Base-by-base conservation (phyloP, 163 green algal species). In the Trebouxiophyceae sp. region DNA sequence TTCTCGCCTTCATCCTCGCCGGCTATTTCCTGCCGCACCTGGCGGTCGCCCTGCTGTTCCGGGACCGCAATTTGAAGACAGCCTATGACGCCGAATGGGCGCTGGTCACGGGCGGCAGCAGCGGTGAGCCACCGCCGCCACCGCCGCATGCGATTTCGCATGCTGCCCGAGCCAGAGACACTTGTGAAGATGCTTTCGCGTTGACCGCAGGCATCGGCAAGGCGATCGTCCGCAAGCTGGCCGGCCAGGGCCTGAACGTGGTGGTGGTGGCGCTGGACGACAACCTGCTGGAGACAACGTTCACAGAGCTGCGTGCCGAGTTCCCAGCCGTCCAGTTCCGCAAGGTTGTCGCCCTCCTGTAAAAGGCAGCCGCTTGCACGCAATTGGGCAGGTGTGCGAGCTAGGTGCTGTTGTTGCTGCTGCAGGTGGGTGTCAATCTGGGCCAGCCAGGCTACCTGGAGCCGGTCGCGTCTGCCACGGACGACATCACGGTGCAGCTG, bases 31-130 rank as follows among this genome's bases (percentile, higher is more conserved):
- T 82, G 33, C 70, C 72, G 28, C 92, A 95, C 58, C 19, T 84
- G 26, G 34, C 88, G 4, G 75, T 83, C 1, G 81, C 45, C 2
- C 89, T 50, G 2, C 80, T 2, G 33, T 91, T n/a, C 78, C 85
- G 23, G 67, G 63, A 22, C 88, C 84, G 33, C 93, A 84, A 97
- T 73, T 68, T 97, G 4, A 95, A 94, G 69, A 85, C 84, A 45
- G 69, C 79, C 0, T 97, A 97, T 72, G 81, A 86, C 65, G 89
- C 91, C 0, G n/a, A 89, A 28, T 98, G 92, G 92, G 92, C 83
- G 0, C 72, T 98, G 2, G 92, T 98, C 16, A 98, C 91, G 23
- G 92, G 92, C 19, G 73, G 81, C 8, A 95, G 84, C 73, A 95
- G 88, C 61, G 91, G 91, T 96, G 57, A 24, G 66, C 27, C 22